These are phyloP conservation scores for Pseudopyrenochaeta lycopersici DNA, from an alignment of 2,329 filamentous ascomycete genomes.

Conservation along the genomic window DNA sequence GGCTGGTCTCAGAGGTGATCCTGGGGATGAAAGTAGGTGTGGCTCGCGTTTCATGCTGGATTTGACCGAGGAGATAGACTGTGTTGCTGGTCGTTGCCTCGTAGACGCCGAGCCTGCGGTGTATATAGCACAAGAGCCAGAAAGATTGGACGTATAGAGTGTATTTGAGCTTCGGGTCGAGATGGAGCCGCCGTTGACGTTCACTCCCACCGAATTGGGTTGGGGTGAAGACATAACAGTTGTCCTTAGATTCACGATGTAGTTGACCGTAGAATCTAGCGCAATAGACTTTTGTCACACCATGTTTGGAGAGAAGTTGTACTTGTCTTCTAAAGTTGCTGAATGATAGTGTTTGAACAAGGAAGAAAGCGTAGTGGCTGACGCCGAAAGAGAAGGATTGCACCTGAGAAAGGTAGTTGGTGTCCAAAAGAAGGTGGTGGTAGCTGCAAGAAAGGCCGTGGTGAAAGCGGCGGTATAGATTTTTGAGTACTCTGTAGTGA, in stretches of 20 bases:
- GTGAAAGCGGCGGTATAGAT: conserved; percentile 7
- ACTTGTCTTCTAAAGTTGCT: no score
- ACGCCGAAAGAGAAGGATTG: neutral
- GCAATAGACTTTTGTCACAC: no score
- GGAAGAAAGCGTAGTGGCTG: neutral
- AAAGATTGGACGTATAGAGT: no score
- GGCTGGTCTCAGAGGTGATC: conserved; percentile 4
- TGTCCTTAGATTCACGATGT: no score
- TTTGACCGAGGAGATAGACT: neutral
- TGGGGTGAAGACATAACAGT: no score
- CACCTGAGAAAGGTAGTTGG: neutral
- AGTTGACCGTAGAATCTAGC: no score
- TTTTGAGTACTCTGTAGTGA: neutral
- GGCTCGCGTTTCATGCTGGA: neutral
- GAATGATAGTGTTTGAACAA: neutral
- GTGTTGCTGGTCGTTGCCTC: neutral
- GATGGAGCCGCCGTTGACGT: no score
- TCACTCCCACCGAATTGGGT: no score
- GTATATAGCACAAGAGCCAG: no score
- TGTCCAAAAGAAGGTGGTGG: neutral
- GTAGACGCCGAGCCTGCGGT: no score
- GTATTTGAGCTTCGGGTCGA: neutral
- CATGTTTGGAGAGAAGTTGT: no score
- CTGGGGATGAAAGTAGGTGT: conserved; percentile 12
- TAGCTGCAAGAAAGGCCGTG: neutral